Evolutionary conservation across 441 rosid genomes (phyloP).

Genomic region (Pelargonium fulgidum): DNA sequence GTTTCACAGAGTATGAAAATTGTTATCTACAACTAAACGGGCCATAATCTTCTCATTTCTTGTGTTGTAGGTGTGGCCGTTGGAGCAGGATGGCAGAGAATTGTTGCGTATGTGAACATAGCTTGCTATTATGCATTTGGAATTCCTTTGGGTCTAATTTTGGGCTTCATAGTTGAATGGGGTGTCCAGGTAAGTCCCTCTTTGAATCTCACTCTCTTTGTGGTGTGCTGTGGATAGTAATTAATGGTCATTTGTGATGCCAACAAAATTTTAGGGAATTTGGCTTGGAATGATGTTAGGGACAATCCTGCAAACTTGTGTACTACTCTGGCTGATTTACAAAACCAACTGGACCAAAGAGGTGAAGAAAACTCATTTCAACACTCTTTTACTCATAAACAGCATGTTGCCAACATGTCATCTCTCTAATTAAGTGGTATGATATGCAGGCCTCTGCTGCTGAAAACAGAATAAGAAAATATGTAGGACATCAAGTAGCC

Average conservation of each 20-base stretch:
- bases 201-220: neutral
- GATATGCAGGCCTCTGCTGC: slow-evolving; percentile 49
- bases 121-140: slow-evolving; percentile 48
- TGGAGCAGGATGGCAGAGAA: slow-evolving; percentile 68
- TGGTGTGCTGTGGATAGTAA: neutral
- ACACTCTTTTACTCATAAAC: neutral
- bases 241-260: neutral
- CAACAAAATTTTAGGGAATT: slow-evolving; percentile 37
- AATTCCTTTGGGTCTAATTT: slow-evolving; percentile 43
- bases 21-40: too few relatives aligned
- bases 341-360: slow-evolving; percentile 47
- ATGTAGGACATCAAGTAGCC: slow-evolving; percentile 40
- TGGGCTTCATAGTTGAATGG: slow-evolving; percentile 36
- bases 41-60: neutral
- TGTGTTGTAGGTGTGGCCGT: slow-evolving; percentile 30
- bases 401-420: neutral
- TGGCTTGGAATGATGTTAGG: slow-evolving; percentile 50
- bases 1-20: too few relatives aligned
- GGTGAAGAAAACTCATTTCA: slow-evolving; percentile 19
- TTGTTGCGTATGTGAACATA: slow-evolving; percentile 51
- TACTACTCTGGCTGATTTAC: slow-evolving; percentile 38
- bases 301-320: slow-evolving; percentile 39
- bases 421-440: neutral
- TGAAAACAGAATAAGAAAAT: slow-evolving; percentile 43
- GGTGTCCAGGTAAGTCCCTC: slow-evolving; percentile 37